phyloP scores from a whole-genome alignment of 2,329 filamentous ascomycete species.

The Ascochyta lentis region DNA sequence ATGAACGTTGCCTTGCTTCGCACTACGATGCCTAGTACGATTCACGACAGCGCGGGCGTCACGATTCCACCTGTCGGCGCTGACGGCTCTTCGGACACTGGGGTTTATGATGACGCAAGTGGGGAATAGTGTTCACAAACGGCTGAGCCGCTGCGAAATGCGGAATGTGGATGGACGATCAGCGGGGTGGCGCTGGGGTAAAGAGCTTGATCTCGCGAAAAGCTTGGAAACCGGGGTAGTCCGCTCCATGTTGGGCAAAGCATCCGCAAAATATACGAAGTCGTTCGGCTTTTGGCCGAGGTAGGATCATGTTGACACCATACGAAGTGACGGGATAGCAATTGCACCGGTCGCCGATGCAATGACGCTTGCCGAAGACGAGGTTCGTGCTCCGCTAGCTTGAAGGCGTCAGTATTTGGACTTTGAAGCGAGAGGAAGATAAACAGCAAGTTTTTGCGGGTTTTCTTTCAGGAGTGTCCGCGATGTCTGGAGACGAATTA shows the following conservation, averaged over 20 bases:
- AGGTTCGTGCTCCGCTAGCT: not conserved
- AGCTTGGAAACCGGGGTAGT: slow-evolving; percentile 19
- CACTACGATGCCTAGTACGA: not conserved
- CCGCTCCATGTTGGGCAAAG: slow-evolving; percentile 21
- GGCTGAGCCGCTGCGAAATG: slow-evolving; percentile 21
- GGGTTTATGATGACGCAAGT: slow-evolving; percentile 13
- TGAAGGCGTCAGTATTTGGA: not conserved
- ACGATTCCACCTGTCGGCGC: slow-evolving; percentile 17
- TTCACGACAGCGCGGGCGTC: not conserved
- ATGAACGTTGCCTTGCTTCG: slow-evolving; percentile 5
- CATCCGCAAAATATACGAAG: slow-evolving; percentile 13
- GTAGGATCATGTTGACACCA: not conserved
- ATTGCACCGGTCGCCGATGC: not conserved
- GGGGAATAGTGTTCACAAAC: slow-evolving; percentile 8
- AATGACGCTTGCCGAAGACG: not conserved
- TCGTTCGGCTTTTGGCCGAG: slow-evolving; percentile 16
- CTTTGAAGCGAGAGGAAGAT: not conserved
- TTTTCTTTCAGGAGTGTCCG: not conserved
- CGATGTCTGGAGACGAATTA: no score
- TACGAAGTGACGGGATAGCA: not conserved
- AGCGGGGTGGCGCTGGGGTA: slow-evolving; percentile 23
- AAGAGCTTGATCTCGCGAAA: slow-evolving; percentile 23
- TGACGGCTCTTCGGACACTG: slow-evolving; percentile 3
- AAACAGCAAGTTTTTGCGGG: not conserved
- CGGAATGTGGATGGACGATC: slow-evolving; percentile 20